Percentiles rank a stretch among this genome's conserved stretches.
These are phyloP conservation scores for Amanita exitialis DNA, from an alignment of 768 basidiomycete genomes.

Conservation along the genomic window DNA sequence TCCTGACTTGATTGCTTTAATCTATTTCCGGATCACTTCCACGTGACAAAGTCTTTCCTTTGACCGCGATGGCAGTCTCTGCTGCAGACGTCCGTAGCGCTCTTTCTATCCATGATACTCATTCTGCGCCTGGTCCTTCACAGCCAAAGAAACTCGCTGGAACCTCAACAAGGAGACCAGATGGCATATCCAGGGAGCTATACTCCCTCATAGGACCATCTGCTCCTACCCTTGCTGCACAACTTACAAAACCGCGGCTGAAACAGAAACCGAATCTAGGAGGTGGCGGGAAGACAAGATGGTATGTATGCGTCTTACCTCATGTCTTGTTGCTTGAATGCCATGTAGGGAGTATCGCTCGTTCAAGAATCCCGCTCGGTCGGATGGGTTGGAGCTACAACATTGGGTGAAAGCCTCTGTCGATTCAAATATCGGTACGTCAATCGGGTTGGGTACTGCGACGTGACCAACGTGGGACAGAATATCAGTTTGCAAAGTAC, in stretches of 20 bases:
- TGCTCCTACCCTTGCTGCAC: constrained; percentile 74
- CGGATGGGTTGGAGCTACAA: constrained; percentile 54
- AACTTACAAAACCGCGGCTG: constrained; percentile 71
- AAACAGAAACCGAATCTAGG: constrained; percentile 81
- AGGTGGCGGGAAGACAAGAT: constrained; percentile 53
- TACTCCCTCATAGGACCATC: constrained; percentile 94
- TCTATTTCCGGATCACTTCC: background rate
- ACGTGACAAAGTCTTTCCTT: background rate
- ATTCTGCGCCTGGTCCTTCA: constrained; percentile 32
- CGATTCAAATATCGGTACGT: constrained; percentile 46
- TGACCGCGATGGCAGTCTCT: constrained; percentile 46
- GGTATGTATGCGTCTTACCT: constrained; percentile 30
- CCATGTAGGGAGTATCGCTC: constrained; percentile 59
- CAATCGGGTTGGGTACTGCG: background rate
- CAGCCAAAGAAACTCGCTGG: constrained; percentile 34
- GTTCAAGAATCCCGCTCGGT: constrained; percentile 67
- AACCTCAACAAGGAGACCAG: constrained; percentile 54
- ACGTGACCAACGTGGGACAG: constrained; percentile 21
- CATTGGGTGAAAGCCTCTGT: constrained; percentile 76
- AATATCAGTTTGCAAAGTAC: constrained; percentile 79
- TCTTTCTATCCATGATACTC: constrained; percentile 49
- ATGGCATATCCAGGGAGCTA: constrained; percentile 88
- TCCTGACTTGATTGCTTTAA: background rate
- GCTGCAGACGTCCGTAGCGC: constrained; percentile 82
- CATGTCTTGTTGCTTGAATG: background rate